Evolutionary conservation across 371 early-diverging fungal species (phyloP).

Genomic region (Lichtheimia corymbifera): DNA sequence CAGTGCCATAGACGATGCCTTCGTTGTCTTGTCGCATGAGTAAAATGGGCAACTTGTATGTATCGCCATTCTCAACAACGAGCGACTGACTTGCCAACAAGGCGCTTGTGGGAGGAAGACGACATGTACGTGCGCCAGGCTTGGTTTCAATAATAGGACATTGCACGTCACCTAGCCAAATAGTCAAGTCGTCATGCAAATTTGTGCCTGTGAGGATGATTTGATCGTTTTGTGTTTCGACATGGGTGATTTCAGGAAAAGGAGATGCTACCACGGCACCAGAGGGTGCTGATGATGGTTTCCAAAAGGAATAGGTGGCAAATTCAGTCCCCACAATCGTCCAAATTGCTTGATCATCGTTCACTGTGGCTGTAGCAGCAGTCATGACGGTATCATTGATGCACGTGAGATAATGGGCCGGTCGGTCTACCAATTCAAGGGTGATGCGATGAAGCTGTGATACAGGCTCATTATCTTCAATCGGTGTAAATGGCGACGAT

Average conservation of each 20-base stretch:
- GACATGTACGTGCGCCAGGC: conserved; percentile 28
- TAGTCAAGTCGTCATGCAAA: conserved; percentile 55
- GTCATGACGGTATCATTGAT: conserved; percentile 74
- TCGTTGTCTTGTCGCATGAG: conserved; percentile 17
- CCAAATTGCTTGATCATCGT: conserved; percentile 22
- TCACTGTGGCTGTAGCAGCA: conserved; percentile 45
- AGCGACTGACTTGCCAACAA: conserved; percentile 27
- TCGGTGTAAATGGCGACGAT: conserved; percentile 1
- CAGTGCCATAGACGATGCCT: conserved; percentile 24
- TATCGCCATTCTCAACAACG: conserved; percentile 1
- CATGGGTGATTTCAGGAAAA: conserved; percentile 15
- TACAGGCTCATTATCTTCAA: conserved; percentile 55
- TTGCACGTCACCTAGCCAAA: conserved; percentile 60
- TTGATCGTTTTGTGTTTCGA: background rate
- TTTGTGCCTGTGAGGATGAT: conserved; percentile 59
- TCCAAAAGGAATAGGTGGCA: conserved; percentile 23
- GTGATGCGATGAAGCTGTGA: conserved; percentile 87
- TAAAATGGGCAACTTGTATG: conserved; percentile 15
- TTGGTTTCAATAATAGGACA: conserved; percentile 35
- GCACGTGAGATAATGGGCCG: conserved; percentile 71
- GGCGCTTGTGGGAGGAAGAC: conserved; percentile 25
- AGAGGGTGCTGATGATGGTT: conserved; percentile 2
- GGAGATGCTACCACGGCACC: conserved; percentile 8
- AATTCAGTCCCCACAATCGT: conserved; percentile 24
- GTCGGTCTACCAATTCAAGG: conserved; percentile 58